These are phyloP conservation scores for Rubus idaeus DNA, from an alignment of 306 rosid genomes.

Conservation along the genomic window DNA sequence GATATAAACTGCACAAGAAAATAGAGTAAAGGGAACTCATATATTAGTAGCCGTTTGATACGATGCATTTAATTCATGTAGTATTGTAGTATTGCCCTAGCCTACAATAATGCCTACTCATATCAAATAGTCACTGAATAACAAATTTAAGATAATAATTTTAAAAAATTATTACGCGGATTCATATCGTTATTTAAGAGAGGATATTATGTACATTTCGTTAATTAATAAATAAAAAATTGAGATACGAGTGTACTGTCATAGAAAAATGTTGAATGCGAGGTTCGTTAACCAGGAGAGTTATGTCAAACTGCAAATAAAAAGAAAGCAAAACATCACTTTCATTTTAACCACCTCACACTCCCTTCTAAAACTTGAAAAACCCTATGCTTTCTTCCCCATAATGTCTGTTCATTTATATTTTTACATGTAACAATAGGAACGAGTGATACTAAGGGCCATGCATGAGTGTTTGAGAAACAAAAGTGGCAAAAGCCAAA, in stretches of 20 bases:
- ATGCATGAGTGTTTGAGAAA: not conserved
- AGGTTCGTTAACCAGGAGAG: not conserved
- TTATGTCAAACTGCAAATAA: not conserved
- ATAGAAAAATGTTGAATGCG: not conserved
- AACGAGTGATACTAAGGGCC: not conserved
- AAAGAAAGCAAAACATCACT: not conserved
- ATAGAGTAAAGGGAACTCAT: constrained; percentile 15
- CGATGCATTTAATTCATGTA: not conserved
- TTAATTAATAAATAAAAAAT: not conserved
- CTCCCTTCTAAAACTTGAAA: not conserved
- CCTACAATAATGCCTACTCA: not conserved
- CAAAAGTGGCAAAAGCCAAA: not conserved
- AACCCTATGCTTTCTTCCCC: not conserved
- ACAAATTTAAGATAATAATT: not conserved
- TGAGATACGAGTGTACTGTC: not conserved
- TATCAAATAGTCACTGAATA: not conserved
- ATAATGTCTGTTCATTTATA: not conserved
- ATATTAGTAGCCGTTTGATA: constrained; percentile 13
- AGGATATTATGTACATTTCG: not conserved
- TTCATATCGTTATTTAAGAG: not conserved
- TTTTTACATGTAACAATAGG: not conserved
- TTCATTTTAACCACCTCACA: not conserved
- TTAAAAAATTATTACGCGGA: not conserved
- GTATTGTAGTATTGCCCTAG: not conserved
- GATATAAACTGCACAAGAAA: constrained; percentile 39